Base-by-base conservation (phyloP, 306 rosid species). In the Hippophae rhamnoides region DNA sequence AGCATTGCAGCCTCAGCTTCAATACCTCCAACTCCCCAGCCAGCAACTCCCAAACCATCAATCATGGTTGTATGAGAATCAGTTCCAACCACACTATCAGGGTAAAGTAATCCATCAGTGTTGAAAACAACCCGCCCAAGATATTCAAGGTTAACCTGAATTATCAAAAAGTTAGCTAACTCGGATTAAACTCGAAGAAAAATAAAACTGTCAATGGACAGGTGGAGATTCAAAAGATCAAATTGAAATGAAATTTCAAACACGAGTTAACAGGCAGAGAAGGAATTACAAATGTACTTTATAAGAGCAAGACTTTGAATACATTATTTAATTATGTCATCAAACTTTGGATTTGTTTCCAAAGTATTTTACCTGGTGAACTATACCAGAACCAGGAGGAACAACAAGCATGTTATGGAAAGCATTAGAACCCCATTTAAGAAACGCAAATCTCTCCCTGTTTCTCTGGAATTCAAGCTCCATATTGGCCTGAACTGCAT, bases 11-110 rank as follows among this genome's bases (percentile, higher is more conserved):
- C 89, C 77, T 90, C 97, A 3, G 94, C 97, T 78, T 90, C 97
- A 63, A 90, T 90, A 70, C 97, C 95, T 52, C 97, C 95, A 68
- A 90, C 95, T 62, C 95, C 94, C 95, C 95, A 90, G 43, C 97
- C 95, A 64, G 97, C 95, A 68, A 87, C 97, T 43, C 95, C 90
- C 65, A 90, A 81, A 56, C 97, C 95, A 57, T 90, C 97, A 49
- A 90, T 90, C 97, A 90, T 90, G 53, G 95, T 85, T 61, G 95
- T 90, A 62, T 87, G 95, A 63, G 97, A 90, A 74, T 90, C 90
- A 59, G 95, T 90, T 74, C 95, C 95, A 76, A 90, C 94, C 66
- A 87, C 97, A 74, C 97, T 87, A 69, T 90, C 97, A 13, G 95
- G 97, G 74, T 87, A 84, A 60, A 90, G 94, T 54, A 90, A 41